These are phyloP conservation scores for Paramecium primaurelia DNA, from an alignment of 73 alveolate genomes.

Conservation along the genomic window DNA sequence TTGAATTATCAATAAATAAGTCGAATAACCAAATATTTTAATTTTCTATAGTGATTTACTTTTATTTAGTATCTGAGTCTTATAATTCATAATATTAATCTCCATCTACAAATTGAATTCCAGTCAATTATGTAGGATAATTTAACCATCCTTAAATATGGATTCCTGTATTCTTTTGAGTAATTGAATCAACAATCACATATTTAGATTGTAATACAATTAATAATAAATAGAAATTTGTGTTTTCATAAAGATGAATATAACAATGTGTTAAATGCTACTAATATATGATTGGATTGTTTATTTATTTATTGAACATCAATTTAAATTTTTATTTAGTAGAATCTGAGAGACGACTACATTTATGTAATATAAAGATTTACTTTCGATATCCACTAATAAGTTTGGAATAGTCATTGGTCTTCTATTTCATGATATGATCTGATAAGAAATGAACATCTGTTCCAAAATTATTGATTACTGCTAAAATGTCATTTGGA, in stretches of 20 bases:
- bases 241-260: neutral
- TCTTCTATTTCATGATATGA: neutral
- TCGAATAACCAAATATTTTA: neutral
- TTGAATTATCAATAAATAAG: neutral
- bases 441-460: neutral
- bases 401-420: neutral
- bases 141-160: neutral
- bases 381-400: neutral
- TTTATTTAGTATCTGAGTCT: neutral
- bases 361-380: neutral
- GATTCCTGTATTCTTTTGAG: neutral
- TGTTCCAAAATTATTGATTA: neutral
- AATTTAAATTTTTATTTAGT: neutral
- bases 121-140: neutral
- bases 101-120: neutral
- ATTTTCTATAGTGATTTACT: neutral
- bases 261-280: slow-evolving; percentile 25
- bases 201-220: neutral
- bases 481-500: neutral
- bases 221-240: neutral
- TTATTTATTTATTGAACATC: neutral
- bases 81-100: neutral
- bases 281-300: neutral
- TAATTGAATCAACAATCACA: neutral
- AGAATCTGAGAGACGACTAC: neutral